phyloP scores from a whole-genome alignment of 2,329 filamentous ascomycete genomes.

The Botrytis galanthina region DNA sequence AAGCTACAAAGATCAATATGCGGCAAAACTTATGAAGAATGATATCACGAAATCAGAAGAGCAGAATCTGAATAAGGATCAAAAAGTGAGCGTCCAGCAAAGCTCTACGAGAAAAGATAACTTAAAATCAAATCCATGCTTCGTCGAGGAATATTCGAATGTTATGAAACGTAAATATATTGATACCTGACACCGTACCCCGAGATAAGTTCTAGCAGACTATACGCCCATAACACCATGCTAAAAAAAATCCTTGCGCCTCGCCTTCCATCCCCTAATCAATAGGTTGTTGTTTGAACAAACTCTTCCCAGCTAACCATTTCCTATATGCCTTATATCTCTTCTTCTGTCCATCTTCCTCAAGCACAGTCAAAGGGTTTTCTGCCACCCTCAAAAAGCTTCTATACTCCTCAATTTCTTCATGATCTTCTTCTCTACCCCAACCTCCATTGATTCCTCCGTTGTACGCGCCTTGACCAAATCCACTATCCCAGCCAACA shows the following conservation, averaged over 20 bases:
- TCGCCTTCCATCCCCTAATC: constrained; percentile 36
- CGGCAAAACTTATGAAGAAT: not conserved
- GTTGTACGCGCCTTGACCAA: constrained; percentile 66
- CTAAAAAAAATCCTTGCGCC: not conserved
- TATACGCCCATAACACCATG: not conserved
- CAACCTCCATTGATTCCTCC: constrained; percentile 68
- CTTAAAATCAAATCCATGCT: not conserved
- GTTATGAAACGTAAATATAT: not conserved
- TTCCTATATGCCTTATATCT: constrained; percentile 94
- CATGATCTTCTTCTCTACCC: constrained; percentile 46
- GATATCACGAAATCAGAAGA: not conserved
- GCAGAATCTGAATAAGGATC: rapidly evolving
- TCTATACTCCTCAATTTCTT: constrained; percentile 68
- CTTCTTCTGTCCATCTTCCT: constrained; percentile 87
- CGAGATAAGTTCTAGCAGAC: not conserved
- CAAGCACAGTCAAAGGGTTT: constrained; percentile 81
- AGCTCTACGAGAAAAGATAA: not conserved
- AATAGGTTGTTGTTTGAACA: constrained; percentile 85
- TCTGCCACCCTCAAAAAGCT: constrained; percentile 76
- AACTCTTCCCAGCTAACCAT: constrained; percentile 90
- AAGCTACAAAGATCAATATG: not conserved
- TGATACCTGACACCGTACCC: not conserved
- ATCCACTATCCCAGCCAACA: constrained; percentile 53
- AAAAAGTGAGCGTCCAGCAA: rapidly evolving
- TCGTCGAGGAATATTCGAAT: not conserved